Conservation (phyloP, 257 asterid genomes). For the Catharanthus roseus region DNA sequence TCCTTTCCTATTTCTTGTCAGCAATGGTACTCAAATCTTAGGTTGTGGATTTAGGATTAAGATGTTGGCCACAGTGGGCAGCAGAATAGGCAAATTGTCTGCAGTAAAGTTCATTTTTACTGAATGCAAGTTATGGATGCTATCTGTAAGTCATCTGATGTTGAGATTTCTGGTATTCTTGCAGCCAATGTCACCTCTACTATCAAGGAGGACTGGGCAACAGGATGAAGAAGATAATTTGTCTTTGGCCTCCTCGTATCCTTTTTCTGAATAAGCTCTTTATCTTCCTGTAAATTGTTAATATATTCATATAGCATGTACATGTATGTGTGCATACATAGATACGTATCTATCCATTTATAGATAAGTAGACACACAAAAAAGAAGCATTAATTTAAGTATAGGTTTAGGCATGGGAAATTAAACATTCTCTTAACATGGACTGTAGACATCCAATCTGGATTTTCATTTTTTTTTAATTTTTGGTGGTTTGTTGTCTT, state of each 20-base stretch:
- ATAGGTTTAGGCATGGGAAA: not conserved
- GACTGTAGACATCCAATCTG: not conserved
- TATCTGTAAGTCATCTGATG: slow-evolving; percentile 18
- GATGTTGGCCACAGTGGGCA: not conserved
- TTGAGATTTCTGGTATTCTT: slow-evolving; percentile 19
- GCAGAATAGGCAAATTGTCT: not conserved
- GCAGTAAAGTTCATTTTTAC: not conserved
- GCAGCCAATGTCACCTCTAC: slow-evolving; percentile 43
- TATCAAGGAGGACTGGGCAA: slow-evolving; percentile 36
- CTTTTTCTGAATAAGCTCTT: slow-evolving; percentile 19
- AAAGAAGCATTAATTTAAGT: not conserved
- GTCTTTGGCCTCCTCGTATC: slow-evolving; percentile 90
- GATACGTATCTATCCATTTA: too few species aligned
- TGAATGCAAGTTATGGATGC: not conserved
- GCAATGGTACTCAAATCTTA: not conserved
- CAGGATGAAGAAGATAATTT: slow-evolving; percentile 66
- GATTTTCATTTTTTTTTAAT: not conserved
- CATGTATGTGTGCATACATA: not conserved
- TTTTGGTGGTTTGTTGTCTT: slow-evolving; percentile 12
- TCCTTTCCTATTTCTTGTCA: not conserved
- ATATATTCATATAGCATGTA: not conserved
- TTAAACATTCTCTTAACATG: not conserved
- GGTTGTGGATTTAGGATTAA: not conserved
- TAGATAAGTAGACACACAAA: not conserved
- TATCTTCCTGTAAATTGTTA: not conserved